Evolutionary conservation across 495 filamentous ascomycete species (phyloP).

Genomic region (Astrocystis sublimbata): DNA sequence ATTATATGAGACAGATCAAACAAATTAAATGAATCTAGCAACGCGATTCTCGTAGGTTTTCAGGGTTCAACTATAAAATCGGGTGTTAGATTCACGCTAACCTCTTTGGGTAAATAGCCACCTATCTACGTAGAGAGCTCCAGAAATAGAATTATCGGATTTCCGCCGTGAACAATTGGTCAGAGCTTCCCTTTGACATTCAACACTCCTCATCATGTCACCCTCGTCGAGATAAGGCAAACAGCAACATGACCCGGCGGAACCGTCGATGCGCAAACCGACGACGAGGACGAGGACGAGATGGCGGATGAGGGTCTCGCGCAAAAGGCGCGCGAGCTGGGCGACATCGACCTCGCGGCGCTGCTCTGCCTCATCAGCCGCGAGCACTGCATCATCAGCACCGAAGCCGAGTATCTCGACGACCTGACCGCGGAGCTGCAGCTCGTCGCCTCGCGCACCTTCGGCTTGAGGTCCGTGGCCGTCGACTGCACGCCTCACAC

Average conservation of each 20-base stretch:
- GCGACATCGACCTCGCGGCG: constrained; percentile 85
- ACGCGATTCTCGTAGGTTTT: no score
- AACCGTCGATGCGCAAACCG: constrained; percentile 9
- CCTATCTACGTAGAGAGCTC: no score
- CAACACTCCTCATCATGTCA: not conserved
- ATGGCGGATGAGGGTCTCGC: constrained; percentile 66
- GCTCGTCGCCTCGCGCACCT: constrained; percentile 68
- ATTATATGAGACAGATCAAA: no score
- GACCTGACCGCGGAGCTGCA: constrained; percentile 70
- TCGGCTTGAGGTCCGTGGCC: constrained; percentile 65
- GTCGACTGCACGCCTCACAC: constrained; percentile 71
- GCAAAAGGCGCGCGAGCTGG: constrained; percentile 68
- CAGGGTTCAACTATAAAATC: no score
- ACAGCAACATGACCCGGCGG: constrained; percentile 12
- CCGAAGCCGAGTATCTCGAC: constrained; percentile 60
- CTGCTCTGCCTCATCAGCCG: constrained; percentile 75
- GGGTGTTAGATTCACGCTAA: no score
- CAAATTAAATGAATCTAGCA: no score
- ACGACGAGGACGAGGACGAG: no score
- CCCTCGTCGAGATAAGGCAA: not conserved
- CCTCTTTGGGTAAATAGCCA: not conserved
- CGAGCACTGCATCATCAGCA: constrained; percentile 87
- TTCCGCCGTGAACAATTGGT: no score
- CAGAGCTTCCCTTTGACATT: not conserved
- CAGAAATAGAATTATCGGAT: no score